Evolutionary conservation across 805 yeast species (phyloP).

Genomic region (Candida tammaniensis): DNA sequence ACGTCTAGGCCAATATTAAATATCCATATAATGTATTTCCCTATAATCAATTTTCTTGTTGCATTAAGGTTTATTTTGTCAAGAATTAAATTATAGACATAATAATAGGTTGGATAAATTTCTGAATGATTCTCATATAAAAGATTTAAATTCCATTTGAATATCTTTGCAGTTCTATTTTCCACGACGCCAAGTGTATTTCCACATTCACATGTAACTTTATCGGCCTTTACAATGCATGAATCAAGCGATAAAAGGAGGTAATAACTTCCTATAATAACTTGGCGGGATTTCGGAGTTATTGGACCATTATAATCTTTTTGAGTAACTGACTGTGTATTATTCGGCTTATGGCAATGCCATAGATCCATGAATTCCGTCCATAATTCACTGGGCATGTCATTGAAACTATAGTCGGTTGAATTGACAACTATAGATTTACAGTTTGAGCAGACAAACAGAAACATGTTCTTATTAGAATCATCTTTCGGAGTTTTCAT

Average conservation of each 20-base stretch:
- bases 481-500: constrained; percentile 29
- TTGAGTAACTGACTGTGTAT: constrained; percentile 13
- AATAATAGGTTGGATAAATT: constrained; percentile 33
- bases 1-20: constrained; percentile 33
- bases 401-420: constrained; percentile 33
- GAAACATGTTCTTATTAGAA: constrained; percentile 20
- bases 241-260: too few relatives aligned
- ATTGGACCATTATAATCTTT: constrained; percentile 40
- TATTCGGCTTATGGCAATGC: constrained; percentile 86
- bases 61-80: constrained; percentile 41
- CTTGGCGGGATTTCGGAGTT: constrained; percentile 38
- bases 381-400: constrained; percentile 93
- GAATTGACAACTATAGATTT: constrained; percentile 26
- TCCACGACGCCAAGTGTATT: constrained; percentile 38
- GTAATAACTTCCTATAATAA: constrained; percentile 60
- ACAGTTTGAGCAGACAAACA: constrained; percentile 33
- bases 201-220: constrained; percentile 40
- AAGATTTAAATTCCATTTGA: constrained; percentile 57
- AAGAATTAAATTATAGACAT: constrained; percentile 36
- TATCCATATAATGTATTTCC: constrained; percentile 30
- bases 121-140: constrained; percentile 17
- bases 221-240: constrained; percentile 29
- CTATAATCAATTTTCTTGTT: constrained; percentile 26
- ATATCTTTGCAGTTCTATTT: constrained; percentile 22
- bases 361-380: constrained; percentile 94